Base-by-base conservation (phyloP, 257 asterid species). In the Solanum clarkiae region DNA sequence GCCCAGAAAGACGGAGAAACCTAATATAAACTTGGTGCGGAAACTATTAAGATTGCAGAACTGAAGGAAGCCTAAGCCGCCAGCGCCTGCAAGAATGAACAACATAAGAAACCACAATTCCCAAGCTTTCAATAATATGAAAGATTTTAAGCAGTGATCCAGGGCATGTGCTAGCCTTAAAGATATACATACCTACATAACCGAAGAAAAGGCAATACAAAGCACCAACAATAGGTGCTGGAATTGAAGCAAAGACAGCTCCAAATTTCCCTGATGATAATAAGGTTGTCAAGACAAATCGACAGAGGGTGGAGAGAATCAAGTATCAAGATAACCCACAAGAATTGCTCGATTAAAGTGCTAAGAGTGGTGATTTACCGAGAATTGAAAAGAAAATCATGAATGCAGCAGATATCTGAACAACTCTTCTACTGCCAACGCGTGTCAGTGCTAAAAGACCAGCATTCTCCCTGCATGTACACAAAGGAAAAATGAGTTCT, bases 31-130 rank as follows among this genome's bases (percentile, higher is more conserved):
- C 88, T 89, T 93, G 75, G 93, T 96, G n/a, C 99, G 88, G 93
- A 96, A 96, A 85, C 95, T 94, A 88, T 94, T 96, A 80, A 96
- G 97, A 82, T 96, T 92, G 95, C 99, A 94, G 92, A 95, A 95
- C 87, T 95, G 99, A 87, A 95, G 98, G 86, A 92, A 93, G 86
- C 97, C 91, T 63, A 94, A 12, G 79, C 99, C 99, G 60, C 89
- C 98, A 1, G 97, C 88, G 45, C 98, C 99, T 95, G 93, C 18
- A 69, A 4, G 65, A 80, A 62, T 55, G 47, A 77, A 26, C 82
- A 18, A 56, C 77, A 84, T 24, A 62, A 47, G 47, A 47, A 86
- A 83, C 45, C 24, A 62, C 53, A 24, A 63, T 18, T 13, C 18
- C 16, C 56, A 15, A 60, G 70, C 49, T 24, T 29, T 8, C 42